Percentiles rank a stretch among this genome's conserved stretches.
These are phyloP conservation scores for Plasmodium gallinaceum DNA, from an alignment of 169 alveolate species.

Conservation along the genomic window DNA sequence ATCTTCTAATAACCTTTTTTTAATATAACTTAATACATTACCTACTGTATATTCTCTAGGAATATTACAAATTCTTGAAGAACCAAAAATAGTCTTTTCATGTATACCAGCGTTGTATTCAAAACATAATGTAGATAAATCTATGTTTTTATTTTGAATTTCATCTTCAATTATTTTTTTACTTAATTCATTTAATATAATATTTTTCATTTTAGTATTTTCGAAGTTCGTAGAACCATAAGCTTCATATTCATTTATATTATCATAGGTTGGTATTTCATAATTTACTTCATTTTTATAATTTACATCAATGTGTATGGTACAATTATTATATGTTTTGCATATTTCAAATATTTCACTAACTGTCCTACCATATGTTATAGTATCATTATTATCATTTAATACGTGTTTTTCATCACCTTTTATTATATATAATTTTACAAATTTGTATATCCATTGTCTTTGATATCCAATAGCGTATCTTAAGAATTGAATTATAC, in stretches of 20 bases:
- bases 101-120: slow-evolving; percentile 65
- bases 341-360: slow-evolving; percentile 62
- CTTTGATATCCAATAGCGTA: slow-evolving; percentile 71
- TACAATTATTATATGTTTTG: slow-evolving; percentile 32
- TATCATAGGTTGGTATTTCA: background rate
- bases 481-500: slow-evolving; percentile 46
- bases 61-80: slow-evolving; percentile 66
- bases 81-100: slow-evolving; percentile 59
- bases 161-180: background rate
- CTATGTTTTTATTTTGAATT: slow-evolving; percentile 12
- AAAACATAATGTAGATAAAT: slow-evolving; percentile 24
- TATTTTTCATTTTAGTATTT: background rate
- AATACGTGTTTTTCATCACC: slow-evolving; percentile 40
- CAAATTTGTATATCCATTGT: slow-evolving; percentile 70
- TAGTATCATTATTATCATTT: slow-evolving; percentile 20
- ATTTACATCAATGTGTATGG: slow-evolving; percentile 28
- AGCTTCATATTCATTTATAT: background rate
- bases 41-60: slow-evolving; percentile 62
- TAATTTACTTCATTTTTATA: background rate
- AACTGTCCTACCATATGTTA: slow-evolving; percentile 45
- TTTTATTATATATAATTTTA: slow-evolving; percentile 40
- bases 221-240: background rate
- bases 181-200: slow-evolving; percentile 9
- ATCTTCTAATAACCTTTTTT: slow-evolving; percentile 44
- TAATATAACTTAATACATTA: slow-evolving; percentile 39